Conservation (phyloP, 176 grass and related monocot genomes). For the Rhynchospora pubera region DNA sequence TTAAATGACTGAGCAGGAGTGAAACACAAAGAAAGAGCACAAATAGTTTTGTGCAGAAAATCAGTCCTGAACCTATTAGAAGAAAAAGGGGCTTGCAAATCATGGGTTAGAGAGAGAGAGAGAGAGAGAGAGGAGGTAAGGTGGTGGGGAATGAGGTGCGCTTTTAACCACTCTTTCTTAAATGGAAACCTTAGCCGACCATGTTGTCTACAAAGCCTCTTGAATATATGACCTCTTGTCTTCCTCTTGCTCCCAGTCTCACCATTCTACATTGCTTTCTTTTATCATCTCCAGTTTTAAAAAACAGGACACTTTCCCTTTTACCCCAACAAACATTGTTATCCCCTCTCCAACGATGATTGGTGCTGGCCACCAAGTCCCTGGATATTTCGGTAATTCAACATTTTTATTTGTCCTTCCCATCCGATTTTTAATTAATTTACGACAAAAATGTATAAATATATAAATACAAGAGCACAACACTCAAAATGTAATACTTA, state of each 20-base stretch:
- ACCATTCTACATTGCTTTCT: background rate
- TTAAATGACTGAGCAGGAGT: background rate
- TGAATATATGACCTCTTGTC: conserved; percentile 13
- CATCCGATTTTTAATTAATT: background rate
- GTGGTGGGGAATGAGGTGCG: conserved; percentile 3
- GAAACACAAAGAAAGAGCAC: background rate
- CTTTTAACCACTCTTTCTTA: conserved; percentile 1
- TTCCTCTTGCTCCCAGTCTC: conserved; percentile 6
- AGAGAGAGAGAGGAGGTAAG: too few species aligned
- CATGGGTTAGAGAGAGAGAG: background rate
- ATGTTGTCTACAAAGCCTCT: conserved; percentile 19
- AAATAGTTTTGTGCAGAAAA: background rate
- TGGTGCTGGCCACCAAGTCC: background rate
- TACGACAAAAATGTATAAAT: background rate
- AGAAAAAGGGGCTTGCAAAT: too few species aligned
- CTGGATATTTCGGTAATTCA: background rate
- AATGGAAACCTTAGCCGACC: conserved; percentile 28
- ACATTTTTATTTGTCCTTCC: background rate
- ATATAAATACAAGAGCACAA: background rate
- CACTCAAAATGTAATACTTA: background rate
- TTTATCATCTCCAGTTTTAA: background rate
- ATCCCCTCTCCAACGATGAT: background rate
- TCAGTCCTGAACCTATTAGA: background rate
- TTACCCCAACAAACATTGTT: background rate
- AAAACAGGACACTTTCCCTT: background rate